Evolutionary conservation across 164 flowering plant species (phyloP), one percentile per base, ranked within the genome.

Genomic region (Houttuynia cordata): DNA sequence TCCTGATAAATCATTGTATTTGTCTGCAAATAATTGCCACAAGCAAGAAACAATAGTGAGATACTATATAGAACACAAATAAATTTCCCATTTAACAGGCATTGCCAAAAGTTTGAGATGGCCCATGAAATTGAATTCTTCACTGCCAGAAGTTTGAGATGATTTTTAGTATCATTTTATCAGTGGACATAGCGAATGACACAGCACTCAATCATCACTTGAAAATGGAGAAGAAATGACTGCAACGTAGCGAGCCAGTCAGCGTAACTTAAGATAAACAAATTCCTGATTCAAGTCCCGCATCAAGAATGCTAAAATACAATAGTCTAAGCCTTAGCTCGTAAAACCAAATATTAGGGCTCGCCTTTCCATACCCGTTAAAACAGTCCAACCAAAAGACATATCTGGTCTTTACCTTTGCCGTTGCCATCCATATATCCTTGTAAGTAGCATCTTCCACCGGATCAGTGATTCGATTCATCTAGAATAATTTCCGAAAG

Each of bases 361-460:
- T 45, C 17, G 13, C 14, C 13, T 17, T 10, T 45, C 49, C 49
- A 45, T 12, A 14, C 49, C 49, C 49, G 1, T 14, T 3, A 45
- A 45, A 45, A 45, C 3, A 8, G 14, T 45, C 14, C 12, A 12
- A 1, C 14, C 8, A 17, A 14, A 12, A 45, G 0, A 8, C 2
- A 45, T 12, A 45, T 17, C 17, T 24, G 6, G 30, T 19, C 22
- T 42, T 45, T 58, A 94, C 99, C 99, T 81, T 83, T 68, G 99
- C 99, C 54, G 96, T 83, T 64, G 86, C 85, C 86, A 85, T 72
- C 99, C 99, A 94, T 49, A 85, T 68, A 67, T 84, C 86, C 78
- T 80, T 88, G 79, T 85, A 94, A 18, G 97, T 91, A 21, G 83
- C 71, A 68, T 86, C 89, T 67, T 67, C 68, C 53, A 94, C 81